A percentile compares a stretch with the other conserved stretches of the same genome.
phyloP scores from a whole-genome alignment of 148 eudicot genomes.

The Chenopodium quinoa region DNA sequence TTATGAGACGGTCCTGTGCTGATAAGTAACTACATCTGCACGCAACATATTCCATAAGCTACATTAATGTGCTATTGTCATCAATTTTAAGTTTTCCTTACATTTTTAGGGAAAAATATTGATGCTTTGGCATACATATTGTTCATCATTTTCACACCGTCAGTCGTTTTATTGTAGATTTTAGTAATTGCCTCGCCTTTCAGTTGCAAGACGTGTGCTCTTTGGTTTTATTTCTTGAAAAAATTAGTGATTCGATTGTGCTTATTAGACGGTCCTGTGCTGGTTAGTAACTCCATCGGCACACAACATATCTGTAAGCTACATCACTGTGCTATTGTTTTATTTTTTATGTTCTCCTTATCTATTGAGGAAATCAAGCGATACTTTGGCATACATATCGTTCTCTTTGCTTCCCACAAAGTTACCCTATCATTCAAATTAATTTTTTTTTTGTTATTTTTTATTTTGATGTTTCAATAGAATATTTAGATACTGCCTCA shows the following conservation, averaged over 20 bases:
- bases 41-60: conserved; percentile 23
- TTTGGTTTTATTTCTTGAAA: no score
- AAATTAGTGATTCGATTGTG: neutral
- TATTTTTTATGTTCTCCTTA: neutral
- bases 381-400: conserved; percentile 17
- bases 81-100: neutral
- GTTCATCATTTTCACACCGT: no score
- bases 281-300: conserved; percentile 23
- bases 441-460: no score
- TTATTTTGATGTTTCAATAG: neutral
- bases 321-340: conserved; percentile 19
- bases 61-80: conserved; percentile 10
- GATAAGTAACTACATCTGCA: conserved; percentile 17
- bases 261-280: conserved; percentile 35
- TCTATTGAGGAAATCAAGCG: neutral
- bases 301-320: conserved; percentile 33
- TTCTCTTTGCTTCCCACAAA: neutral
- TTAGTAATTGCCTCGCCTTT: no score
- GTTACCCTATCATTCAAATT: neutral
- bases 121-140: conserved; percentile 19
- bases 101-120: neutral
- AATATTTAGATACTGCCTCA: conserved; percentile 25
- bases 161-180: no score
- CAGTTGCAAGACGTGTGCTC: no score
- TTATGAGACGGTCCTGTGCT: conserved; percentile 33